Evolutionary conservation across 2,329 filamentous ascomycete genomes (phyloP).

Genomic region (Alternaria sp.): DNA sequence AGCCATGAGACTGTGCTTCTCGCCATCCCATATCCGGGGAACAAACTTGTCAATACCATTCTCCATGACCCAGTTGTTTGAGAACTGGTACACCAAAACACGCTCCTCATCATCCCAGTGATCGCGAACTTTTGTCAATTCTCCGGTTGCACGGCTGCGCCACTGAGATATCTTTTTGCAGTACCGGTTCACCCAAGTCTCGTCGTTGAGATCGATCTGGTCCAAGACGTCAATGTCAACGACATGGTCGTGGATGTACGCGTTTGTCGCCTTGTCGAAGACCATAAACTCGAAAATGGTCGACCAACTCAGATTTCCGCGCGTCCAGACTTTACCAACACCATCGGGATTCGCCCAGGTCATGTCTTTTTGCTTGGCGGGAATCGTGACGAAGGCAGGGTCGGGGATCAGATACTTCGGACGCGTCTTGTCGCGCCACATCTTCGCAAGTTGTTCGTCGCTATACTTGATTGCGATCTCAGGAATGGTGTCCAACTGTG

Average conservation of each 20-base stretch:
- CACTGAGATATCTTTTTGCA: neutral
- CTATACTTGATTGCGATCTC: neutral
- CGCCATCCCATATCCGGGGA: neutral
- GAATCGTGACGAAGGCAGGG: neutral
- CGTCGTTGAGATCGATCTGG: neutral
- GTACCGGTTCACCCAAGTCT: neutral
- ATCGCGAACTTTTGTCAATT: neutral
- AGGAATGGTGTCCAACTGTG: neutral
- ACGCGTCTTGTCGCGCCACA: constrained; percentile 3
- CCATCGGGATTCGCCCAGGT: neutral
- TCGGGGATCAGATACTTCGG: neutral
- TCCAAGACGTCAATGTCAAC: neutral
- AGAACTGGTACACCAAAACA: neutral
- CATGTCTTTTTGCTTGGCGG: neutral
- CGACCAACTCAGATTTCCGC: neutral
- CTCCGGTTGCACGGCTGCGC: neutral
- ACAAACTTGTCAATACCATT: neutral
- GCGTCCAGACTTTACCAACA: neutral
- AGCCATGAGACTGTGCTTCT: neutral
- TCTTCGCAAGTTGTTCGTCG: neutral
- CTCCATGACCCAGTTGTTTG: neutral
- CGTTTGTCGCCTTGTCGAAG: neutral
- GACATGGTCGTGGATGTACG: neutral
- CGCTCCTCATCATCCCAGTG: neutral
- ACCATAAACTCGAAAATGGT: constrained; percentile 3